Evolutionary conservation across 768 basidiomycete species (phyloP), one percentile per base, ranked within the genome.

Genomic region (Clathrus columnatus): DNA sequence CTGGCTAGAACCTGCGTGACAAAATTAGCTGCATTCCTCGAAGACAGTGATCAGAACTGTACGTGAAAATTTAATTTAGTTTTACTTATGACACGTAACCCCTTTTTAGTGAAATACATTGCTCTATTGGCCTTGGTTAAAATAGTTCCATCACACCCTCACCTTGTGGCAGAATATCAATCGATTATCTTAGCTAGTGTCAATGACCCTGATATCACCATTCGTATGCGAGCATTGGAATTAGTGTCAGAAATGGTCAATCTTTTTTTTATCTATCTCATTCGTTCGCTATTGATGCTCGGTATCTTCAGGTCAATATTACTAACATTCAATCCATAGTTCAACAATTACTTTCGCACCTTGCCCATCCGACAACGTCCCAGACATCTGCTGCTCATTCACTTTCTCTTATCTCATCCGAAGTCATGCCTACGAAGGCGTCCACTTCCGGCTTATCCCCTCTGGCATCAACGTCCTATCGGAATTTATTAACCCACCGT

Each of bases 11-110:
- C 84, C 10, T 99, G 96, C 63, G 91, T 95, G 32, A 88, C 91
- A 26, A 99, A 99, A 68, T 76, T 99, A 32, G 89, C 92, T 20
- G 81, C 81, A 27, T 99, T 98, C 68, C 78, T 97, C 48, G 78
- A 92, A 66, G 94, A 98, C 68, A 70, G 83, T 45, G 96, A 99
- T 69, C 96, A 98, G 70, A 99, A 99, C 64, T 69, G 95, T 98
- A 69, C 64, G 94, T 64, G 10, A 0, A 45, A 10, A 18, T 26
- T 27, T 11, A 21, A 41, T 52, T 42, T 1, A 10, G 32, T 18
- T 24, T 6, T 48, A 23, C 6, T 44, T 14, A 30, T 17, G 18
- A n/a, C 11, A 30, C n/a, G n/a, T n/a, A n/a, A n/a, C n/a, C n/a
- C n/a, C n/a, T 52, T 54, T 62, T n/a, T 63, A 99, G 95, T 99